These are phyloP conservation scores for Singerocomus inundabilis DNA, from an alignment of 1,284 basidiomycete genomes.

Conservation along the genomic window DNA sequence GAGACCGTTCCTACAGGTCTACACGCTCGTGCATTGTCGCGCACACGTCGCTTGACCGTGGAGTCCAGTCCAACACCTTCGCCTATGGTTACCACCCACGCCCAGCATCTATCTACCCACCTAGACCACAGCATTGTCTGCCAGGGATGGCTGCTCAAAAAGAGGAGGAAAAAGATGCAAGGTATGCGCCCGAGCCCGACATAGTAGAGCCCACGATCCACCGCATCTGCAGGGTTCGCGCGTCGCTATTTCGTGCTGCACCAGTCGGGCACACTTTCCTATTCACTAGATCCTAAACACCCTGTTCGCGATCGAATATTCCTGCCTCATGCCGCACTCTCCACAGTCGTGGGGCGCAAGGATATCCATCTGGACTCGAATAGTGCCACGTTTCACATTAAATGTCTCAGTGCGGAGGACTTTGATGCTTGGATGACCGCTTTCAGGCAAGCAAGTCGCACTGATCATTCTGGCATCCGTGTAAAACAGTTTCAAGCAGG, in stretches of 20 bases:
- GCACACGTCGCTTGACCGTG: slow-evolving; percentile 7
- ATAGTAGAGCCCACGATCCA: slow-evolving; percentile 5
- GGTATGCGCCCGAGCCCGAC: slow-evolving; percentile 41
- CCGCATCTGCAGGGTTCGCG: slow-evolving; percentile 62
- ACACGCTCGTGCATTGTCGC: slow-evolving; percentile 10
- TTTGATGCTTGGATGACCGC: slow-evolving; percentile 73
- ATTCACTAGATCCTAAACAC: slow-evolving; percentile 71
- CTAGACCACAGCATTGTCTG: slow-evolving; percentile 40
- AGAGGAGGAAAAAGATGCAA: slow-evolving; percentile 82
- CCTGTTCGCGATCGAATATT: slow-evolving; percentile 68
- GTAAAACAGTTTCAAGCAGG: slow-evolving; percentile 36
- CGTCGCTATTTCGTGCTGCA: slow-evolving; percentile 74
- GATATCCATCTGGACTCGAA: slow-evolving; percentile 78
- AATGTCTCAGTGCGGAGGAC: slow-evolving; percentile 67
- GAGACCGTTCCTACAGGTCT: slow-evolving; percentile 5
- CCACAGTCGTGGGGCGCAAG: slow-evolving; percentile 62
- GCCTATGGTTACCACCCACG: slow-evolving; percentile 3
- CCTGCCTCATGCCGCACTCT: slow-evolving; percentile 70
- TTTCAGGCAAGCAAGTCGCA: slow-evolving; percentile 51
- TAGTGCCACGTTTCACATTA: slow-evolving; percentile 76
- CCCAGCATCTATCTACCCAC: slow-evolving; percentile 4
- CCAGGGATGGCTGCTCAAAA: slow-evolving; percentile 80
- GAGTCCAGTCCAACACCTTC: neutral
- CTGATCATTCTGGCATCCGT: slow-evolving; percentile 2
- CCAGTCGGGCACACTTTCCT: slow-evolving; percentile 67